Evolutionary conservation across 1,139 yeast species (phyloP), one percentile per base, ranked within the genome.

Genomic region (Citeromyces hawaiiensis): DNA sequence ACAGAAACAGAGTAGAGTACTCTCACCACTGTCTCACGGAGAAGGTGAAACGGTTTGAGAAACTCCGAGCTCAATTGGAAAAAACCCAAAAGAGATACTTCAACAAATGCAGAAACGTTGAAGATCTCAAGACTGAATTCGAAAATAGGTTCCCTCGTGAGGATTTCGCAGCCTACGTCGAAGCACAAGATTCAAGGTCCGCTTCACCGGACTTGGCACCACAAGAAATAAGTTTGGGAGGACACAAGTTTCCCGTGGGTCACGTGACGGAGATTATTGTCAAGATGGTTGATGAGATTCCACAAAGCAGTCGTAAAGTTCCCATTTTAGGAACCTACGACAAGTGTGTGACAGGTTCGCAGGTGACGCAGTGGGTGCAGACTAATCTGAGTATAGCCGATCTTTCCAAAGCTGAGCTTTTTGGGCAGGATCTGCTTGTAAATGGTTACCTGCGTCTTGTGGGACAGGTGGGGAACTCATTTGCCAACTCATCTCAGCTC

Each of bases 401-500:
- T 40, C 53, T 73, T 39, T 68, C 72, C 27, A 67, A 66, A 45
- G 85, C 87, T 3, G 96, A 86, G 57, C 53, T 53, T 16, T 72
- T 82, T 52, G 95, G 95, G 13, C 94, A 83, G 53, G 86, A 76
- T 51, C 65, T 86, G 42, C 60, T 86, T 21, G 63, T 68, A 40
- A 57, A 68, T 42, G 94, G 88, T 0, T 80, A 74, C 45, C 56
- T 86, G 35, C 69, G 87, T 42, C 64, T 74, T 40, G 74, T 85
- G 42, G 79, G 77, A 33, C 69, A 72, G 52, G 75, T 76, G 38
- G 79, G 76, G 37, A 69, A 71, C 43, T 70, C 63, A 43, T 86
- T 86, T 55, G 83, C 81, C 41, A 85, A 83, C 55, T 77, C 88
- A 17, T 75, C 88, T 2, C 83, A 78, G 43, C 75, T 80, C 55